Conservation (phyloP, 345 rosid genomes). For the Raphanus raphanistrum region DNA sequence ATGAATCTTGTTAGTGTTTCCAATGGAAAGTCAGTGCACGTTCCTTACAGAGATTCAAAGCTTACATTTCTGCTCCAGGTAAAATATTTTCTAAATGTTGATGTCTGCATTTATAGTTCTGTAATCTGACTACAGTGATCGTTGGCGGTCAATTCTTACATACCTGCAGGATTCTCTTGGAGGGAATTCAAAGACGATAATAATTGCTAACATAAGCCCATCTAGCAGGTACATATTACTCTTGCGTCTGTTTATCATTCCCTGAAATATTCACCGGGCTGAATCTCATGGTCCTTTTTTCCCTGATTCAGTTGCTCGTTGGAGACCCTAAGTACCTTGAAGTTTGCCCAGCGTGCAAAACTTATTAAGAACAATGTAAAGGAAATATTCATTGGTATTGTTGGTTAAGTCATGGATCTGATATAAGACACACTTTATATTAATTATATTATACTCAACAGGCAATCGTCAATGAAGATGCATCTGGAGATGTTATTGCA, state of each 20-base stretch:
- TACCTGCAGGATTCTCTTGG: constrained; percentile 89
- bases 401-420: constrained; percentile 6
- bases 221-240: constrained; percentile 64
- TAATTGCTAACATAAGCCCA: constrained; percentile 95
- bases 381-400: constrained; percentile 2
- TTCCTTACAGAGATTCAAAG: constrained; percentile 97
- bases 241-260: background rate
- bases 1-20: constrained; percentile 97
- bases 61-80: constrained; percentile 99
- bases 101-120: background rate
- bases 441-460: constrained; percentile 31
- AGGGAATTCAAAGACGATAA: constrained; percentile 95
- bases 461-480: constrained; percentile 97
- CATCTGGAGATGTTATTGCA: constrained; percentile 92
- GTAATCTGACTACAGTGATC: background rate
- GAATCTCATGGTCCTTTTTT: constrained; percentile 24
- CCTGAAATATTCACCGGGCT: background rate
- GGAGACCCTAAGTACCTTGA: constrained; percentile 95
- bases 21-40: constrained; percentile 93
- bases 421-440: background rate
- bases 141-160: constrained; percentile 5
- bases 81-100: background rate
- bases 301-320: constrained; percentile 67
- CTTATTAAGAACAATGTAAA: constrained; percentile 93
- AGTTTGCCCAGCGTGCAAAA: constrained; percentile 99